Percentiles rank a stretch among this genome's conserved stretches.
Evolutionary conservation across 2,329 filamentous ascomycete genomes (phyloP).

Genomic region (Fusarium nematophilum): DNA sequence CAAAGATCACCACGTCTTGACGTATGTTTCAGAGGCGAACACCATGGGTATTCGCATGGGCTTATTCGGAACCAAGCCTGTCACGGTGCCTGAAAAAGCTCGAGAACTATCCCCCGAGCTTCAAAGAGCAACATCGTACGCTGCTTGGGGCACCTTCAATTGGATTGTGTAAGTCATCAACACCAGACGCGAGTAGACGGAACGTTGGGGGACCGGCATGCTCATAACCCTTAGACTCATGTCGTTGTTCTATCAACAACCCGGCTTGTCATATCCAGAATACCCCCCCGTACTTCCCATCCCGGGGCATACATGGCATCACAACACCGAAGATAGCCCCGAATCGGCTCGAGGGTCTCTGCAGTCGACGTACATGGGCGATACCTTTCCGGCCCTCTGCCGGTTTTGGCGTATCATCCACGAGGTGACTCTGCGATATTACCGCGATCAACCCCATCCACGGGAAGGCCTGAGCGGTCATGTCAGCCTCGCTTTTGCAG

Average conservation of each 20-base stretch:
- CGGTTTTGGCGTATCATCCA: slow-evolving; percentile 54
- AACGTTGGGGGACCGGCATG: background rate
- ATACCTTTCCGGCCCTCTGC: slow-evolving; percentile 47
- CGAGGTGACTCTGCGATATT: slow-evolving; percentile 45
- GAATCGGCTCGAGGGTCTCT: slow-evolving; percentile 2
- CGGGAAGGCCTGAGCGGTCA: slow-evolving; percentile 10
- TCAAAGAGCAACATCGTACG: slow-evolving; percentile 30
- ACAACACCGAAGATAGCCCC: background rate
- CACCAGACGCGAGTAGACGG: background rate
- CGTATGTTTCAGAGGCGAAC: slow-evolving; percentile 44
- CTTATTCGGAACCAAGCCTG: slow-evolving; percentile 41
- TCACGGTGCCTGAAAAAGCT: slow-evolving; percentile 10
- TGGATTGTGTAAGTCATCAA: slow-evolving; percentile 50
- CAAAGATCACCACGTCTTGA: slow-evolving; percentile 48
- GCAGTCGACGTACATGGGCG: slow-evolving; percentile 37
- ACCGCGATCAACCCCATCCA: slow-evolving; percentile 24
- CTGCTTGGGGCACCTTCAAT: slow-evolving; percentile 51
- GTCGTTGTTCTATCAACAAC: slow-evolving; percentile 36
- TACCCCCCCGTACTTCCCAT: slow-evolving; percentile 37
- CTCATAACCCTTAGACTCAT: slow-evolving; percentile 20
- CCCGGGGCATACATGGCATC: slow-evolving; percentile 24
- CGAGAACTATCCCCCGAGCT: slow-evolving; percentile 8
- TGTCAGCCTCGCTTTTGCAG: slow-evolving; percentile 43
- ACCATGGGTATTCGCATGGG: slow-evolving; percentile 46
- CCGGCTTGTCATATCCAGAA: slow-evolving; percentile 41